These are phyloP conservation scores for Celoporthe dispersa DNA, from an alignment of 2,329 filamentous ascomycete genomes.

Conservation along the genomic window DNA sequence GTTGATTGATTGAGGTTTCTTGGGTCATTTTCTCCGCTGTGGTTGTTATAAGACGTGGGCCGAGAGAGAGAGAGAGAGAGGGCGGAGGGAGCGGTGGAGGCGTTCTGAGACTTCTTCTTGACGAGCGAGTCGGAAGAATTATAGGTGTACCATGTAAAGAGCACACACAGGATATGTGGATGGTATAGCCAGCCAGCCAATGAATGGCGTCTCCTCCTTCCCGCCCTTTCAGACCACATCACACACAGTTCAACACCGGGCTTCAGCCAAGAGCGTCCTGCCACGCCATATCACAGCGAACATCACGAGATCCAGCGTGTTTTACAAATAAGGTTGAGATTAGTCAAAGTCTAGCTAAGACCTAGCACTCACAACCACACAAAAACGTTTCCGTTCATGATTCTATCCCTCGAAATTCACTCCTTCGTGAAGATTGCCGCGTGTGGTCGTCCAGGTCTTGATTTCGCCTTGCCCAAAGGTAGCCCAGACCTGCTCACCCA, in stretches of 20 bases:
- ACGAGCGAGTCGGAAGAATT: background rate
- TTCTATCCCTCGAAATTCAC: background rate
- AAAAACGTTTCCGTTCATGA: background rate
- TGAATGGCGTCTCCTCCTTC: background rate
- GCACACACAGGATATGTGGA: background rate
- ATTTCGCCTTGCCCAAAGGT: background rate
- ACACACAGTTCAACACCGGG: background rate
- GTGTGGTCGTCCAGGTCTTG: background rate
- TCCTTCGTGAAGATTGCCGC: background rate
- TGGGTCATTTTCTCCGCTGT: background rate
- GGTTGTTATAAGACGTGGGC: background rate
- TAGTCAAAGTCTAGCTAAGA: background rate
- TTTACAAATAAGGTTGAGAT: background rate
- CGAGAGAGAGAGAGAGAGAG: too few species aligned
- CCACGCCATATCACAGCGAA: background rate
- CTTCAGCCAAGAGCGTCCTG: background rate
- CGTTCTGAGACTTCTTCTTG: too few species aligned
- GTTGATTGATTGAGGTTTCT: slow-evolving; percentile 45
- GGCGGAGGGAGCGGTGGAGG: background rate
- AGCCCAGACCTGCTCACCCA: background rate
- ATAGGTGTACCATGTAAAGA: background rate
- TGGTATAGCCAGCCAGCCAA: background rate
- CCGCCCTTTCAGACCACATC: background rate
- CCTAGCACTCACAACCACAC: background rate
- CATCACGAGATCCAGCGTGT: background rate